phyloP scores from a whole-genome alignment of 805 yeast species.

The Saccharomyces eubayanus region DNA sequence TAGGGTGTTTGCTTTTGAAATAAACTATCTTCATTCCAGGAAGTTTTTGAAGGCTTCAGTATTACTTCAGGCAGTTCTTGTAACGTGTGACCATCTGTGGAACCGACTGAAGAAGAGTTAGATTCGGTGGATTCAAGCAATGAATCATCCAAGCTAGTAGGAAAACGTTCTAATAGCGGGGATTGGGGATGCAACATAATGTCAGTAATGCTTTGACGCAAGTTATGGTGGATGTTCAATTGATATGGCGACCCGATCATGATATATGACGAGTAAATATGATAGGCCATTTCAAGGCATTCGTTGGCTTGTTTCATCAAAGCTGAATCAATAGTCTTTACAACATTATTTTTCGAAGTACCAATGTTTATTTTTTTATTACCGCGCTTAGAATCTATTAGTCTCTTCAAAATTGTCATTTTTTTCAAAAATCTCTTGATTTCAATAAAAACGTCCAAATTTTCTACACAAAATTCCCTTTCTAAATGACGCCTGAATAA shows the following conservation, averaged over 20 bases:
- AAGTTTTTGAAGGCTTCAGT: not conserved
- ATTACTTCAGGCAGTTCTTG: not conserved
- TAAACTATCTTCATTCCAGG: not conserved
- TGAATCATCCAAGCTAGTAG: not conserved
- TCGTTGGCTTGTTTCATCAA: conserved; percentile 41
- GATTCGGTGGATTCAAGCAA: not conserved
- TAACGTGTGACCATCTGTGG: not conserved
- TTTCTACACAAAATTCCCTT: conserved; percentile 62
- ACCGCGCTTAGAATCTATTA: conserved; percentile 26
- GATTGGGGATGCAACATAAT: conserved; percentile 36
- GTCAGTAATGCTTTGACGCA: conserved; percentile 38
- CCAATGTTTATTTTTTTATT: conserved; percentile 5
- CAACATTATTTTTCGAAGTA: conserved; percentile 17
- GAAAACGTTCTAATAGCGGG: conserved; percentile 14
- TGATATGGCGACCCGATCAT: conserved; percentile 60
- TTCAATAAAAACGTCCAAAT: conserved; percentile 61
- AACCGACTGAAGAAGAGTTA: not conserved
- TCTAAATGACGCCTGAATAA: conserved; percentile 60
- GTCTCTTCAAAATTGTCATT: conserved; percentile 36
- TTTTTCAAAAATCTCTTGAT: conserved; percentile 45
- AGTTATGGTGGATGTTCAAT: conserved; percentile 54
- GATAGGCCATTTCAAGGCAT: conserved; percentile 53
- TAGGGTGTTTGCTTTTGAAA: not conserved
- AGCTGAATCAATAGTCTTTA: conserved; percentile 32
- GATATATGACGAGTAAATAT: conserved; percentile 57